Conservation (phyloP, 208 protist species). For the Leishmania major region DNA sequence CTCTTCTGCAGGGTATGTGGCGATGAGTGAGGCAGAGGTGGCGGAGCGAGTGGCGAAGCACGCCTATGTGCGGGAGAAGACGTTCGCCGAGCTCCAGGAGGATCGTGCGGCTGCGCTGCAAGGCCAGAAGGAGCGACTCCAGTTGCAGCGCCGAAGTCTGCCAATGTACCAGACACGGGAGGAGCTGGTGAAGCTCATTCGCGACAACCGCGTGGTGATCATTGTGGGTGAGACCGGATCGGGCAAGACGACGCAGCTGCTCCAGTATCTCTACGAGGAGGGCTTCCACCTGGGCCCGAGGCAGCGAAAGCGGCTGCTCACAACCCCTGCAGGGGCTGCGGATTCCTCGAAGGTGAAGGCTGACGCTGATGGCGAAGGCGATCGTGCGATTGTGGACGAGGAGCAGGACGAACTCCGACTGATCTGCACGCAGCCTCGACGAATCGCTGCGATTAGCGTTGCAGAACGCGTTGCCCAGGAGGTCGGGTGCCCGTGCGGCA, state of each 20-base stretch:
- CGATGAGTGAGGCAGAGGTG: constrained; percentile 60
- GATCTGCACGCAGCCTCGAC: constrained; percentile 98
- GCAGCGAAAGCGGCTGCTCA: not conserved
- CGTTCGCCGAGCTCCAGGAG: constrained; percentile 60
- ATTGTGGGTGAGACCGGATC: constrained; percentile 95
- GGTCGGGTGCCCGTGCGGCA: constrained; percentile 84
- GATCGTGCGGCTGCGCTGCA: constrained; percentile 48
- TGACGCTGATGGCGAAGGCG: not conserved
- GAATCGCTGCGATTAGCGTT: constrained; percentile 99
- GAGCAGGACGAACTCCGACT: constrained; percentile 55
- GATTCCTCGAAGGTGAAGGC: not conserved
- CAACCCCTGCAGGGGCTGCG: not conserved
- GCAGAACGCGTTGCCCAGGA: constrained; percentile 98
- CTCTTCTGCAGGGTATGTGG: constrained; percentile 42
- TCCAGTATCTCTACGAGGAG: constrained; percentile 91
- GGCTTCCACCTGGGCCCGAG: constrained; percentile 50
- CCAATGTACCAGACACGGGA: constrained; percentile 95
- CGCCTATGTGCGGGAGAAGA: constrained; percentile 75
- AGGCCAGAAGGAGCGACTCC: constrained; percentile 36
- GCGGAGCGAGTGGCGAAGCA: constrained; percentile 56
- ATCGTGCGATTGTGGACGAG: constrained; percentile 13
- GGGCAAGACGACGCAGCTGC: constrained; percentile 93
- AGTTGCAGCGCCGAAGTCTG: constrained; percentile 75
- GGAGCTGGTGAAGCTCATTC: constrained; percentile 88
- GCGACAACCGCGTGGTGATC: constrained; percentile 81